These are phyloP conservation scores for Rhodomyrtus tomentosa DNA, from an alignment of 345 rosid species.

Conservation along the genomic window DNA sequence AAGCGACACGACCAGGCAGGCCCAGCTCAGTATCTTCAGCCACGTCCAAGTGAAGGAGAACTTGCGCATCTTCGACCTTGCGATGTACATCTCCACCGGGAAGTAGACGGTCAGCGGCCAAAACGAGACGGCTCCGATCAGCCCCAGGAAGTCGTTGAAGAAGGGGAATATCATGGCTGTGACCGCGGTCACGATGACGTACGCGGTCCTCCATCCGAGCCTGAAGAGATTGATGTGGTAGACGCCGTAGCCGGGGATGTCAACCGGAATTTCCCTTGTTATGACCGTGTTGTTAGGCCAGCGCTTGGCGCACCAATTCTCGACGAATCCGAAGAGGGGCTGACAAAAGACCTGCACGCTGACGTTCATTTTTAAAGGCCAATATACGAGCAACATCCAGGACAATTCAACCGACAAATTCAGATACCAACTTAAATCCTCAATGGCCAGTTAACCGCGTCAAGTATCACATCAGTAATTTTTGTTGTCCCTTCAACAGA, in stretches of 20 bases:
- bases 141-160: conserved; percentile 78
- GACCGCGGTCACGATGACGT: conserved; percentile 48
- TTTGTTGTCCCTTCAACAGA: background rate
- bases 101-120: conserved; percentile 90
- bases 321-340: conserved; percentile 57
- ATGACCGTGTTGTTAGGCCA: conserved; percentile 69
- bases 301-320: conserved; percentile 20
- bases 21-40: conserved; percentile 39
- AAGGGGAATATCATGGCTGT: conserved; percentile 82
- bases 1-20: conserved; percentile 48
- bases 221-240: conserved; percentile 45
- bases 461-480: background rate
- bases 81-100: conserved; percentile 80
- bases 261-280: conserved; percentile 23
- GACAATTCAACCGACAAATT: background rate
- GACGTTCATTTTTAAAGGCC: background rate
- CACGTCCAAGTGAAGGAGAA: conserved; percentile 58
- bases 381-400: background rate
- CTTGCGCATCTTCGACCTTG: conserved; percentile 29
- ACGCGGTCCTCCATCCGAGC: conserved; percentile 62
- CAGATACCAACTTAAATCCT: background rate
- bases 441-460: background rate
- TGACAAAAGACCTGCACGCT: conserved; percentile 54
- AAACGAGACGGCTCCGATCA: conserved; percentile 64
- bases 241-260: conserved; percentile 29